These are phyloP conservation scores for Lonicera japonica DNA, from an alignment of 129 eudicot genomes.

Conservation along the genomic window DNA sequence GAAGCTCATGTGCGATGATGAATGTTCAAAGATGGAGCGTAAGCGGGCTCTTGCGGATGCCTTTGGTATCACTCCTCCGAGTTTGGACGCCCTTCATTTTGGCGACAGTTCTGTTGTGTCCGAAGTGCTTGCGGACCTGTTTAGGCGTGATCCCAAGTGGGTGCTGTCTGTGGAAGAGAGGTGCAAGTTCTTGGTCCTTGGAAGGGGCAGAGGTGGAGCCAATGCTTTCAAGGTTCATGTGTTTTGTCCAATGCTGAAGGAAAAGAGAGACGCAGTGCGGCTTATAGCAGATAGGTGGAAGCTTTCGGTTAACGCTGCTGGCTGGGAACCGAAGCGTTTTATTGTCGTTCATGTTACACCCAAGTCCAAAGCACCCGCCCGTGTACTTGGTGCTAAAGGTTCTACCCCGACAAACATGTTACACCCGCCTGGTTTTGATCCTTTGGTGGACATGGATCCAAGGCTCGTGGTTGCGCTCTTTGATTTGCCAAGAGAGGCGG, in stretches of 20 bases:
- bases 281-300: constrained; percentile 93
- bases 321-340: constrained; percentile 96
- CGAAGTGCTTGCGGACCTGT: constrained; percentile 58
- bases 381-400: constrained; percentile 70
- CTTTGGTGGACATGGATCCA: constrained; percentile 90
- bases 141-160: constrained; percentile 88
- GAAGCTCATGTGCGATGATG: constrained; percentile 85
- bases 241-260: constrained; percentile 79
- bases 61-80: constrained; percentile 64
- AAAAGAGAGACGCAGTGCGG: constrained; percentile 82
- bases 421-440: constrained; percentile 53
- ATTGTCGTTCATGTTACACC: constrained; percentile 72
- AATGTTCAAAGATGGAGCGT: constrained; percentile 74
- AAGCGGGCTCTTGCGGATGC: constrained; percentile 91
- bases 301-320: constrained; percentile 67
- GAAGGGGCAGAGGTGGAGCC: constrained; percentile 59
- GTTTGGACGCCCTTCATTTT: constrained; percentile 71
- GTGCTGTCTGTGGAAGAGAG: constrained; percentile 85
- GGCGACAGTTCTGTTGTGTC: constrained; percentile 67
- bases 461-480: constrained; percentile 84
- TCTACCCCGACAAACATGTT: constrained; percentile 24
- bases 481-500: constrained; percentile 92
- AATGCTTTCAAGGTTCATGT: constrained; percentile 68
- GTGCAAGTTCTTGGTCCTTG: constrained; percentile 80
- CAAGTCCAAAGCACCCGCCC: constrained; percentile 78